Base-by-base conservation (phyloP, 2,329 filamentous ascomycete species). In the Phaeomoniella chlamydospora region DNA sequence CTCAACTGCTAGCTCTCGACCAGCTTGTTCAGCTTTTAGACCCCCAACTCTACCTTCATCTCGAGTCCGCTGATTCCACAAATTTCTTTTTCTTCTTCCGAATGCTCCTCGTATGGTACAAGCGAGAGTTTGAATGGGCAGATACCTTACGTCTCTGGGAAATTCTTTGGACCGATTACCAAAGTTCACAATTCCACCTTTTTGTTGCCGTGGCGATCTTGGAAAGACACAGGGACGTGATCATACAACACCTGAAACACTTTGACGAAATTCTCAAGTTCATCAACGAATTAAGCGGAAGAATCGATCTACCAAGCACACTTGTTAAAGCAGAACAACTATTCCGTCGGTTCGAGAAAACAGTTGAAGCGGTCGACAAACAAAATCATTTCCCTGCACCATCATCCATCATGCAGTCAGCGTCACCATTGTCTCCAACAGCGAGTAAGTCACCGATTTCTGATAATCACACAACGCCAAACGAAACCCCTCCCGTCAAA, bases 71-170 rank as follows among this genome's bases (percentile, higher is more conserved):
- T 14, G 92, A 98, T 50, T 92, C 82, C 50, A 98, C 90, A 15
- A 98, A 98, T 56, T 98, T 98, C 59, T 98, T 98, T 61, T 98
- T 98, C 66, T 96, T 98, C 67, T 98, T 47, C 73, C 82, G 90
- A 41, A 96, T 96, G 90, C 68, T 98, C 19, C 68, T 98, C 1
- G 90, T 98, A 6, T 98, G 90, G 90, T 98, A 90, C 59, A 98
- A 98, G 65, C 80, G 90, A 33, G 90, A 98, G 58, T 98, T 98
- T 49, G 72, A 76, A 45, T 98, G 88, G 84, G 56, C 70, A 33
- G 86, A 96, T 50, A 75, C 94, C 9, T 63, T 96, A 19, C 73
- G 82, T 13, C 64, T 98, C 3, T 98, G 90, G 90, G 90, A 98
- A 57, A 69, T 73, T 0, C 62, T 96, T 2, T 98, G 92, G 90